Base-by-base conservation (phyloP, 352 stramenopile species). In the Halophytophthora polymorphica region DNA sequence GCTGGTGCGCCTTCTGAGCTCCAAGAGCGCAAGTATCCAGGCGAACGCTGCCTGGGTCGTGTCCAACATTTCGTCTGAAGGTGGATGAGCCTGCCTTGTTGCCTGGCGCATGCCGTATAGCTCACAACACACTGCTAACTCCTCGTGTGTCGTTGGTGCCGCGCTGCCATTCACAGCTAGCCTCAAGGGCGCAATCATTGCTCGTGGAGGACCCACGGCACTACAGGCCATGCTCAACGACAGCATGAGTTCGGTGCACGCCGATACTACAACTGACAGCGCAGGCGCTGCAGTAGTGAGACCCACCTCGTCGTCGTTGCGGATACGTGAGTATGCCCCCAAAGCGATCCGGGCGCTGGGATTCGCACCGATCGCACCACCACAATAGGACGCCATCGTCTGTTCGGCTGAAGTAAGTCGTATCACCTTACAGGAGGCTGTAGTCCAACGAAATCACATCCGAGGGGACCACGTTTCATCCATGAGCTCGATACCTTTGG, bases 41-140 rank as follows among this genome's bases (percentile, higher is more conserved):
- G 76, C 82, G 19, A 87, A 88, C 43, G 71, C 74, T 14, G 82
- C 89, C 2, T 90, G 82, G 82, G 71, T 92, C 2, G 63, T 92
- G 17, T 88, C 78, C 12, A 92, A 92, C 37, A 73, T 90, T 17
- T 86, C 69, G 0, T 61, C 43, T 10, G 69, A 88, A 70, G 76
- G 77, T 89, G n/a, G n/a, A n/a, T n/a, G 48, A 53, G 54, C 37
- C 17, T 7, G 14, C n/a, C 13, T 10, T 14, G 11, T 31, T 39
- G 5, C 8, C 25, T 31, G 31, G 28, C 15, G 6, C n/a, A 29
- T 35, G 13, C 48, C 33, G 17, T 41, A 14, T 8, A 60, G 19
- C 42, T 8, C 50, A 14, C 12, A 33, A 50, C 14, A 29, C 22
- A 31, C 31, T 58, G 23, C 2, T 19, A 49, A n/a, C 50, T 19